phyloP scores from a whole-genome alignment of 2,329 filamentous ascomycete species.

The Dryadomyces sulphureus region DNA sequence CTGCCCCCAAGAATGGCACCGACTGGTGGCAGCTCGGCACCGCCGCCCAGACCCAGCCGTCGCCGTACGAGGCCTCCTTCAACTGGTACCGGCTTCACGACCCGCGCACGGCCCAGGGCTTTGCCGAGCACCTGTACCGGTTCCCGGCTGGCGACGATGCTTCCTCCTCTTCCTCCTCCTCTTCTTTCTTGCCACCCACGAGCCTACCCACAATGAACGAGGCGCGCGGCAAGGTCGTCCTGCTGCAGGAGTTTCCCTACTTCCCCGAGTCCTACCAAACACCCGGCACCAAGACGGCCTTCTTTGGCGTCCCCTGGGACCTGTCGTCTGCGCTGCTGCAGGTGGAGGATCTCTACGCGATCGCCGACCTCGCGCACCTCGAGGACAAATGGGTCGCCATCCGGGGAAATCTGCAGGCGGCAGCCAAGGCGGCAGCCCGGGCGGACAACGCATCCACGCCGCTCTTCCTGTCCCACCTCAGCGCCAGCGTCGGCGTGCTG shows the following conservation, averaged over 20 bases:
- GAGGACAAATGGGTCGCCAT: constrained; percentile 32
- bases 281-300: constrained; percentile 3
- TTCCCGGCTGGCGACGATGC: neutral
- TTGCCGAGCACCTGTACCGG: constrained; percentile 20
- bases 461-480: constrained; percentile 31
- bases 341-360: constrained; percentile 32
- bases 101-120: constrained; percentile 20
- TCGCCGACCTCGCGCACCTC: constrained; percentile 26
- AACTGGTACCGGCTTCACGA: constrained; percentile 22
- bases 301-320: constrained; percentile 30
- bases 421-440: constrained; percentile 19
- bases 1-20: neutral
- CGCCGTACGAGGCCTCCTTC: constrained; percentile 30
- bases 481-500: constrained; percentile 30
- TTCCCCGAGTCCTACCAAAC: constrained; percentile 3
- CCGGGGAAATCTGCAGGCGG: constrained; percentile 22
- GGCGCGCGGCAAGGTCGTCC: constrained; percentile 28
- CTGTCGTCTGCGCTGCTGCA: constrained; percentile 23
- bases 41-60: neutral
- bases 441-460: constrained; percentile 5
- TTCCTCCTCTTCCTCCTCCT: no score
- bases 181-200: constrained; percentile 4
- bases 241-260: constrained; percentile 31
- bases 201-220: constrained; percentile 27
- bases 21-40: neutral